phyloP scores from a whole-genome alignment of 306 rosid species.

The Cicer pinnatifidum region DNA sequence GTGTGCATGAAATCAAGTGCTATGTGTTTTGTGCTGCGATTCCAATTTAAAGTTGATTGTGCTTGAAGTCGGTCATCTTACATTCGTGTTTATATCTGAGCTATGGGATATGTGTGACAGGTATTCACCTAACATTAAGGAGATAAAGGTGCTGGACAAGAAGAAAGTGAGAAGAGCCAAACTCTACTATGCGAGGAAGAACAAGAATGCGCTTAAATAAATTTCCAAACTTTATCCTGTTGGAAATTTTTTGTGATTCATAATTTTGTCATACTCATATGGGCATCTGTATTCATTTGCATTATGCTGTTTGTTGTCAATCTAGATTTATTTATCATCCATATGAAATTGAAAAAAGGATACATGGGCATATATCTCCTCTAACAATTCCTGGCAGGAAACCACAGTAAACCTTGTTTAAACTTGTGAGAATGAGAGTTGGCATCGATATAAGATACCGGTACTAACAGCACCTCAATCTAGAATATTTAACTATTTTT shows the following conservation, averaged over 20 bases:
- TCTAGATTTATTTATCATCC: neutral
- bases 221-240: constrained; percentile 11
- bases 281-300: constrained; percentile 40
- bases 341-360: too few relatives aligned
- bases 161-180: constrained; percentile 94
- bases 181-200: constrained; percentile 91
- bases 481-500: too few relatives aligned
- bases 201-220: constrained; percentile 81
- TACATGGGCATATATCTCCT: too few relatives aligned
- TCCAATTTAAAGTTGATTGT: constrained; percentile 32
- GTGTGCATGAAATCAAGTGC: neutral
- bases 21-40: constrained; percentile 11
- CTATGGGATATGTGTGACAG: constrained; percentile 53
- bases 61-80: constrained; percentile 30
- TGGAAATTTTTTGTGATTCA: constrained; percentile 39
- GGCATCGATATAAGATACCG: neutral
- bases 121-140: constrained; percentile 99
- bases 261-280: constrained; percentile 33
- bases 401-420: too few relatives aligned
- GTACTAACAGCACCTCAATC: too few relatives aligned
- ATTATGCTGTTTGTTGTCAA: constrained; percentile 20
- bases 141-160: constrained; percentile 93
- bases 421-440: constrained; percentile 57
- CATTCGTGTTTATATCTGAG: constrained; percentile 12
- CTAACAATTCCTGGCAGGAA: constrained; percentile 57